phyloP scores from a whole-genome alignment of 2,329 filamentous ascomycete species.

The Paecilomyces variotii region DNA sequence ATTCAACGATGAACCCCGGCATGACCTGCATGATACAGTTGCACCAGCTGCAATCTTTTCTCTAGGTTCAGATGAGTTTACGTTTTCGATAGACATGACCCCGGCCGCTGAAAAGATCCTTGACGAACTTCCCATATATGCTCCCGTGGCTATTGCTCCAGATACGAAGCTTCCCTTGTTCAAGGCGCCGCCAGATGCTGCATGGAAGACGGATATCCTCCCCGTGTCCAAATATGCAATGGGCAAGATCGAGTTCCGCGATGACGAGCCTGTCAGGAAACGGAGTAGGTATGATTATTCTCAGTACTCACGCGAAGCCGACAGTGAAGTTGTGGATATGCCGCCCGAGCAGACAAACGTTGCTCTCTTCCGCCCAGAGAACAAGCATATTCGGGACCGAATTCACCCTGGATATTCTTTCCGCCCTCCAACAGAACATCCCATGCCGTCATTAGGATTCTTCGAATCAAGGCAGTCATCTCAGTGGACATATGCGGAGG shows the following conservation, averaged over 20 bases:
- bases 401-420: conserved; percentile 89
- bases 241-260: conserved; percentile 65
- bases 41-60: conserved; percentile 75
- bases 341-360: conserved; percentile 66
- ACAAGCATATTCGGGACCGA: conserved; percentile 80
- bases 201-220: conserved; percentile 68
- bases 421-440: conserved; percentile 80
- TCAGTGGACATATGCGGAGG: conserved; percentile 84
- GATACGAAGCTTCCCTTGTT: conserved; percentile 50
- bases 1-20: conserved; percentile 36
- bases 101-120: conserved; percentile 68
- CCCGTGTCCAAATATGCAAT: conserved; percentile 82
- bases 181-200: conserved; percentile 58
- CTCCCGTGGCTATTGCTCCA: conserved; percentile 49
- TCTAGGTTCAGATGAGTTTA: conserved; percentile 71
- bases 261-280: conserved; percentile 60
- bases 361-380: conserved; percentile 80
- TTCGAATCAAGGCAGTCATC: conserved; percentile 82
- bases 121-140: conserved; percentile 73
- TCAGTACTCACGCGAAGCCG: conserved; percentile 61
- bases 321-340: conserved; percentile 44
- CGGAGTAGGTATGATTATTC: conserved; percentile 75
- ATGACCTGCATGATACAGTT: conserved; percentile 35
- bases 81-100: conserved; percentile 68
- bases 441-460: conserved; percentile 83